phyloP scores from a whole-genome alignment of 352 stramenopile genomes.

The Phytophthora hibernalis region DNA sequence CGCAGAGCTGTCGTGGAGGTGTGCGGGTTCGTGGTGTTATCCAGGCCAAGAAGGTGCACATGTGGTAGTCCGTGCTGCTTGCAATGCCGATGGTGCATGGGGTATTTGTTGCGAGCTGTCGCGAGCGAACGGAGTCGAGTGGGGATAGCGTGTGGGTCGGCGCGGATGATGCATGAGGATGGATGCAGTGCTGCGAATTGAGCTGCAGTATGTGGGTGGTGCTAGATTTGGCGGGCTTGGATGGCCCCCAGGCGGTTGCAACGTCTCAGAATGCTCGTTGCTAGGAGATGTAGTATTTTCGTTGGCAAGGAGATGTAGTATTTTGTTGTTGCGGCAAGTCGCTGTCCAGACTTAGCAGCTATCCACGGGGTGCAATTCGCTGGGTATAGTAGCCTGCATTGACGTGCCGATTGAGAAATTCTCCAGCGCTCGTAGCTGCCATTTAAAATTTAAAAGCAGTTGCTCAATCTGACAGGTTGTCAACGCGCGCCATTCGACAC shows the following conservation, averaged over 20 bases:
- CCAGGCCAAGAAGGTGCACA: too few species aligned
- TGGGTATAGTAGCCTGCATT: background rate
- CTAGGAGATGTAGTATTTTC: background rate
- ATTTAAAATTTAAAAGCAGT: too few species aligned
- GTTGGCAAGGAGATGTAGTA: background rate
- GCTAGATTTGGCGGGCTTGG: background rate
- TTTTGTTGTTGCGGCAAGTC: background rate
- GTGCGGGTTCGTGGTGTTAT: too few species aligned
- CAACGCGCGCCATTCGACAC: too few species aligned
- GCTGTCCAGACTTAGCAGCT: background rate
- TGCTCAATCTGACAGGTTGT: too few species aligned
- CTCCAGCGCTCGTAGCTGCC: background rate
- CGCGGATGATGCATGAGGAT: background rate
- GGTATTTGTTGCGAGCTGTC: background rate
- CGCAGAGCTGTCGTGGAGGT: background rate
- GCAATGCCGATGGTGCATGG: too few species aligned
- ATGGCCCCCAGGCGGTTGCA: background rate
- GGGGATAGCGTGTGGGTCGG: background rate
- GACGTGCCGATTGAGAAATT: background rate
- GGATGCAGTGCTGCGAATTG: background rate
- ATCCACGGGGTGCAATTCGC: background rate
- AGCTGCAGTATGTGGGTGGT: background rate
- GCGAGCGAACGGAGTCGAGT: background rate
- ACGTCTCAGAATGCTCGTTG: background rate
- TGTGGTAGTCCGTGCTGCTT: too few species aligned